Evolutionary conservation across 2,329 filamentous ascomycete species (phyloP).

Genomic region (Penicillium frequentans): DNA sequence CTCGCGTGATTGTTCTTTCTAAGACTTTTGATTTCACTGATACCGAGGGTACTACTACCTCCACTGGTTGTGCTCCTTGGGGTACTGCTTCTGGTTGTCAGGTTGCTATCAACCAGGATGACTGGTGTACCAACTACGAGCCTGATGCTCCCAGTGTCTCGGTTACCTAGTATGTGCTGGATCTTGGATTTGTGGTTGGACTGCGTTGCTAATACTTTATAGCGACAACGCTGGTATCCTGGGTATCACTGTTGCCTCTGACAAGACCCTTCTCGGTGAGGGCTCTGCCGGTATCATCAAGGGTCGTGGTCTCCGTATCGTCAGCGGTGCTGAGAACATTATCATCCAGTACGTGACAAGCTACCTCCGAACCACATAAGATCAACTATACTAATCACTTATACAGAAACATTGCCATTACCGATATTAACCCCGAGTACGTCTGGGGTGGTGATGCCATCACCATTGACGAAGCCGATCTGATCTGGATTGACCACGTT

Average conservation of each 20-base stretch:
- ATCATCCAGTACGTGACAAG: conserved; percentile 51
- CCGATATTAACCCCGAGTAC: conserved; percentile 57
- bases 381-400: not conserved
- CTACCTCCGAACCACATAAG: not conserved
- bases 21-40: conserved; percentile 47
- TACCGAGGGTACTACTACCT: conserved; percentile 53
- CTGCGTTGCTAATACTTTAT: not conserved
- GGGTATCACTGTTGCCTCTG: conserved; percentile 55
- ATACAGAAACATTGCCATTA: conserved; percentile 52
- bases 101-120: conserved; percentile 60
- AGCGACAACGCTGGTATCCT: conserved; percentile 53
- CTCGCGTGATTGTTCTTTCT: conserved; percentile 56
- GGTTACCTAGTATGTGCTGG: conserved; percentile 31
- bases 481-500: conserved; percentile 55
- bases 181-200: too few species aligned
- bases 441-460: conserved; percentile 63
- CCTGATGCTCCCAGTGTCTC: conserved; percentile 50
- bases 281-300: conserved; percentile 57
- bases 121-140: conserved; percentile 62
- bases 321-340: conserved; percentile 52
- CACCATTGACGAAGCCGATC: conserved; percentile 48
- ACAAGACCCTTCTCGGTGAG: conserved; percentile 59
- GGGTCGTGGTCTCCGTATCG: conserved; percentile 57
- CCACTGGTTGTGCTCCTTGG: conserved; percentile 59
- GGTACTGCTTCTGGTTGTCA: conserved; percentile 57